phyloP scores from a whole-genome alignment of 2,329 filamentous ascomycete species.

The Diaporthe citri region DNA sequence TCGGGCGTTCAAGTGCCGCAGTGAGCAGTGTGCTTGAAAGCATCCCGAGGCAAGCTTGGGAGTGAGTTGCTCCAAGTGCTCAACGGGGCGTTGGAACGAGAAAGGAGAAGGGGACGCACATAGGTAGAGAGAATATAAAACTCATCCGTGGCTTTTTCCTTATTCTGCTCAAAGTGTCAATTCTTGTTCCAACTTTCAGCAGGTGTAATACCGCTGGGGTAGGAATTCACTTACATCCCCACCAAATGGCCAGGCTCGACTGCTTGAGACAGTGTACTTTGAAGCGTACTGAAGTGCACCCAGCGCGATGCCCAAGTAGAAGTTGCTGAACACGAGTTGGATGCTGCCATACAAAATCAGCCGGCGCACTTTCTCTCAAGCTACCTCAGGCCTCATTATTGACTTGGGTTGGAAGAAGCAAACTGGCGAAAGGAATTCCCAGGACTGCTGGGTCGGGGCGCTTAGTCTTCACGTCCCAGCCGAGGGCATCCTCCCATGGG shows the following conservation, averaged over 20 bases:
- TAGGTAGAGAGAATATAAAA: constrained; percentile 76
- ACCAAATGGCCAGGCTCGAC: constrained; percentile 74
- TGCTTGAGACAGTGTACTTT: constrained; percentile 68
- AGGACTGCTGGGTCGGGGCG: constrained; percentile 63
- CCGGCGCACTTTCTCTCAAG: background rate
- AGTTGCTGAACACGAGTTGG: constrained; percentile 75
- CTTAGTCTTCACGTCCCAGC: constrained; percentile 67
- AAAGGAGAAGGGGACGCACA: constrained; percentile 45
- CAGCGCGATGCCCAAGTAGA: constrained; percentile 73
- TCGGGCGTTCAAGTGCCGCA: background rate
- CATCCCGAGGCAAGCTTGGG: too few species aligned
- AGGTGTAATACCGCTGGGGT: accelerated
- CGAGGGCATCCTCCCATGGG: constrained; percentile 72
- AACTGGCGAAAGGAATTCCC: constrained; percentile 64
- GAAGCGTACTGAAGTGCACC: constrained; percentile 68
- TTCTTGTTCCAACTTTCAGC: too few species aligned
- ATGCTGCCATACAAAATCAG: constrained; percentile 56
- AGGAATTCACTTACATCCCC: constrained; percentile 61
- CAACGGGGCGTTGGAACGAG: background rate
- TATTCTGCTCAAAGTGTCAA: constrained; percentile 54
- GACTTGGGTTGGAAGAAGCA: constrained; percentile 70
- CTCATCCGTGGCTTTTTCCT: constrained; percentile 69
- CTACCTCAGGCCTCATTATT: accelerated
- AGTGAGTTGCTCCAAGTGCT: too few species aligned
- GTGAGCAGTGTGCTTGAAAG: background rate